Conservation (phyloP, 371 early-diverging fungal genomes). For the Chytridium lagenaria region DNA sequence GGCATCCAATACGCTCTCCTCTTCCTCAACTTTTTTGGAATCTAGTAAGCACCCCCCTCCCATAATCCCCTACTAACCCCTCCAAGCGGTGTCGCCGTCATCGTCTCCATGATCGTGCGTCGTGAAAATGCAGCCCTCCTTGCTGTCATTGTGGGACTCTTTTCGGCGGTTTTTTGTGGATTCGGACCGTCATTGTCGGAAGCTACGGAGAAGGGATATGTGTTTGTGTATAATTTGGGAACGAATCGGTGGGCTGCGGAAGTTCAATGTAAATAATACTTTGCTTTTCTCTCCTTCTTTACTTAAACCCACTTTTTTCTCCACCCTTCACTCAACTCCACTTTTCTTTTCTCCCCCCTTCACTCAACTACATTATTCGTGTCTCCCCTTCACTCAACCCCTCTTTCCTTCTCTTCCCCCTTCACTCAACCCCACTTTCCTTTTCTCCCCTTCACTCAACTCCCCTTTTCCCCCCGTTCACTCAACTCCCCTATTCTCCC, state of each 20-base stretch:
- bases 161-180: conserved; percentile 49
- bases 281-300: background rate
- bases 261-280: conserved; percentile 16
- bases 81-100: conserved; percentile 40
- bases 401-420: background rate
- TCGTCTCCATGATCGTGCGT: conserved; percentile 46
- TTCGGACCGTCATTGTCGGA: conserved; percentile 37
- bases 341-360: background rate
- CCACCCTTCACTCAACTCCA: background rate
- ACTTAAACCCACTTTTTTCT: background rate
- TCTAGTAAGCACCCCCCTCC: conserved; percentile 36
- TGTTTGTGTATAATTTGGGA: conserved; percentile 24
- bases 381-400: background rate
- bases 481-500: background rate
- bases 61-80: background rate
- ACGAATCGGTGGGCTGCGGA: conserved; percentile 34
- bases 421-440: background rate
- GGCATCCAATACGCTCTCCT: conserved; percentile 40
- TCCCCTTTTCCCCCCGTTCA: background rate
- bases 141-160: conserved; percentile 48
- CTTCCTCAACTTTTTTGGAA: conserved; percentile 49
- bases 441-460: background rate
- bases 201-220: conserved; percentile 39
- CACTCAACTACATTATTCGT: background rate
- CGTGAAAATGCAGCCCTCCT: conserved; percentile 50